Evolutionary conservation across 129 eudicot genomes (phyloP).

Genomic region (Arctium minus): DNA sequence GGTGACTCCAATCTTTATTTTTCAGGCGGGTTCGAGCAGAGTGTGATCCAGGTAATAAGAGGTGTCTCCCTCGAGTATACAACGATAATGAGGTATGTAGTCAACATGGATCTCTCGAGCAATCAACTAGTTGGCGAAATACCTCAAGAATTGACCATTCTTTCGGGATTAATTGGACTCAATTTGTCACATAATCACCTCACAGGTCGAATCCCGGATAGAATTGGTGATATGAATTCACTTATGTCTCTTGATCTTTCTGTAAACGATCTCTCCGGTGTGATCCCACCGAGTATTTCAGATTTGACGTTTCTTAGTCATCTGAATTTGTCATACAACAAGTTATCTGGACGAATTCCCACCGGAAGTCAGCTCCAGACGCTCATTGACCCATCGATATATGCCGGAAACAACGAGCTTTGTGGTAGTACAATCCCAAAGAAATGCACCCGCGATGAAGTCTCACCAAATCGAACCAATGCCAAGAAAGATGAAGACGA

Average conservation of each 20-base stretch:
- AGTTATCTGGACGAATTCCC: slow-evolving; percentile 40
- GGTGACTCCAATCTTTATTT: slow-evolving; percentile 12
- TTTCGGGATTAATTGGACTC: slow-evolving; percentile 16
- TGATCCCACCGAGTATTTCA: slow-evolving; percentile 34
- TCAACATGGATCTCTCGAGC: slow-evolving; percentile 31
- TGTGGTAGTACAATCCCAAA: slow-evolving; percentile 39
- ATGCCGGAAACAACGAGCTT: slow-evolving; percentile 32
- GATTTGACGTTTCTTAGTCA: slow-evolving; percentile 11
- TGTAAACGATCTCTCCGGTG: slow-evolving; percentile 29
- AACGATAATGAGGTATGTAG: slow-evolving; percentile 17
- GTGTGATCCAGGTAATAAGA: slow-evolving; percentile 25
- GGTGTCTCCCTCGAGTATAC: slow-evolving; percentile 28
- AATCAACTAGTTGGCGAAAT: slow-evolving; percentile 28
- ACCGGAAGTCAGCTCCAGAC: slow-evolving; percentile 33
- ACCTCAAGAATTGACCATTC: slow-evolving; percentile 13
- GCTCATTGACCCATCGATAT: slow-evolving; percentile 27
- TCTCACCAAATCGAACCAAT: background rate
- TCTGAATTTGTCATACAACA: slow-evolving; percentile 36
- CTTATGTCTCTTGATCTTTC: slow-evolving; percentile 40
- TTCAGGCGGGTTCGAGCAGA: slow-evolving; percentile 20
- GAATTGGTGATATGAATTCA: slow-evolving; percentile 25
- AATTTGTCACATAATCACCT: slow-evolving; percentile 36
- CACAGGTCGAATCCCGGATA: slow-evolving; percentile 32
- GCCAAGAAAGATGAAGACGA: background rate
- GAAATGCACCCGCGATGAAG: slow-evolving; percentile 11